phyloP scores from a whole-genome alignment of 169 alveolate species.

The Plasmodium fragile region DNA sequence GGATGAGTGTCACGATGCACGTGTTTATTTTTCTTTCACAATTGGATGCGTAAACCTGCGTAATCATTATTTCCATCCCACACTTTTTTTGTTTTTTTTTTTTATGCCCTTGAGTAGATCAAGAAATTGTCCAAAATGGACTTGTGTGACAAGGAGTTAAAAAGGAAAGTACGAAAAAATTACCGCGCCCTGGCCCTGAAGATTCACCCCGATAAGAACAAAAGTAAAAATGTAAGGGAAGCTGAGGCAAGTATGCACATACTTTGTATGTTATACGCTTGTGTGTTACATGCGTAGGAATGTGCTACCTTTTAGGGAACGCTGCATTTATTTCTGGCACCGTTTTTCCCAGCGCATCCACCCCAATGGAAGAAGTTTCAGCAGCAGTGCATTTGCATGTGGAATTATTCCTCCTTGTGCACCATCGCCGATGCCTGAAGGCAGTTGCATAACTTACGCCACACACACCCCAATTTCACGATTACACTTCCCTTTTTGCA shows the following conservation, averaged over 20 bases:
- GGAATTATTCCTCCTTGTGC: background rate
- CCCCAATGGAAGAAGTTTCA: background rate
- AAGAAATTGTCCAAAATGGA: conserved; percentile 6
- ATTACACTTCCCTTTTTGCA: background rate
- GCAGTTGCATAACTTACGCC: background rate
- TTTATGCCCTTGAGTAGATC: conserved; percentile 1
- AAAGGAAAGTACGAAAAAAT: conserved; percentile 21
- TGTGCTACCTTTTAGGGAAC: background rate
- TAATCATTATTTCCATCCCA: background rate
- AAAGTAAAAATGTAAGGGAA: conserved; percentile 39
- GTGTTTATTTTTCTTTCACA: background rate
- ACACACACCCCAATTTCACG: background rate
- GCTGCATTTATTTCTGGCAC: background rate
- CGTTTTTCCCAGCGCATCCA: background rate
- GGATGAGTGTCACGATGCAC: background rate
- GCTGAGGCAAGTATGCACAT: background rate
- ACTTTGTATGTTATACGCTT: background rate
- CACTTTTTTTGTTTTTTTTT: background rate
- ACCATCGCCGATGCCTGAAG: background rate
- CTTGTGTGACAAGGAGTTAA: conserved; percentile 17
- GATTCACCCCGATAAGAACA: conserved; percentile 61
- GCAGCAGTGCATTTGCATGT: background rate
- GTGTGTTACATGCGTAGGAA: background rate
- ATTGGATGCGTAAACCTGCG: background rate
- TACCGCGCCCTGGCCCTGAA: conserved; percentile 32